Percentiles rank a stretch among this genome's conserved stretches.
Evolutionary conservation across 768 basidiomycete species (phyloP).

Genomic region (Suillus subalutaceus): DNA sequence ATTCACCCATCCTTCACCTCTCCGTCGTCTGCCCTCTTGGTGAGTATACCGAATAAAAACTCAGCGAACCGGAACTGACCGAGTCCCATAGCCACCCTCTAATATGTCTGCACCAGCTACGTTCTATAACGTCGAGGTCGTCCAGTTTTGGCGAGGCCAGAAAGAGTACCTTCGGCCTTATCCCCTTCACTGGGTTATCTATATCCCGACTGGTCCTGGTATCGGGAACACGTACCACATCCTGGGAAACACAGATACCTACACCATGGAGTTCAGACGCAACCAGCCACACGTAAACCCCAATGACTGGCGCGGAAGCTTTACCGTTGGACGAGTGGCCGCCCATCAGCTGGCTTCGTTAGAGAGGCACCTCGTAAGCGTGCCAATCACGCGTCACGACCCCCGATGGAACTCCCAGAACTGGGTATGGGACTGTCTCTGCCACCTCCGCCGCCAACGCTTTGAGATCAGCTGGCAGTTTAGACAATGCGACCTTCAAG

Average conservation of each 20-base stretch:
- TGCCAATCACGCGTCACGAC: slow-evolving; percentile 24
- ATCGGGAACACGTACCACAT: slow-evolving; percentile 33
- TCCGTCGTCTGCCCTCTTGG: not conserved
- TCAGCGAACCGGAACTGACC: not conserved
- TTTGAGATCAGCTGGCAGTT: slow-evolving; percentile 21
- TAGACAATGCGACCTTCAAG: slow-evolving; percentile 22
- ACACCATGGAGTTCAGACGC: slow-evolving; percentile 18
- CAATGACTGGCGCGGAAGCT: slow-evolving; percentile 29
- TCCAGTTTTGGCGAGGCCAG: slow-evolving; percentile 32
- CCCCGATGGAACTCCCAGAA: slow-evolving; percentile 29
- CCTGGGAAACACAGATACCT: slow-evolving; percentile 28
- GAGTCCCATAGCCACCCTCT: not conserved
- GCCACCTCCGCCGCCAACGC: slow-evolving; percentile 10
- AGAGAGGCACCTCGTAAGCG: slow-evolving; percentile 17
- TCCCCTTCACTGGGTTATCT: slow-evolving; percentile 33
- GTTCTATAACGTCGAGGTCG: slow-evolving; percentile 28
- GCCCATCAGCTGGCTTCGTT: slow-evolving; percentile 19
- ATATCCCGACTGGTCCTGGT: slow-evolving; percentile 24
- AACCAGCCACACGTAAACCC: slow-evolving; percentile 10
- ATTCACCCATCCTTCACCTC: not conserved
- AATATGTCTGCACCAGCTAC: slow-evolving; percentile 22
- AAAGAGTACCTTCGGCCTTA: slow-evolving; percentile 19
- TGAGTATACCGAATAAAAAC: not conserved
- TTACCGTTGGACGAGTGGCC: slow-evolving; percentile 24
- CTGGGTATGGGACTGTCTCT: slow-evolving; percentile 30